Evolutionary conservation across 495 filamentous ascomycete species (phyloP), one percentile per base, ranked within the genome.

Genomic region (Penicillium desertorum): DNA sequence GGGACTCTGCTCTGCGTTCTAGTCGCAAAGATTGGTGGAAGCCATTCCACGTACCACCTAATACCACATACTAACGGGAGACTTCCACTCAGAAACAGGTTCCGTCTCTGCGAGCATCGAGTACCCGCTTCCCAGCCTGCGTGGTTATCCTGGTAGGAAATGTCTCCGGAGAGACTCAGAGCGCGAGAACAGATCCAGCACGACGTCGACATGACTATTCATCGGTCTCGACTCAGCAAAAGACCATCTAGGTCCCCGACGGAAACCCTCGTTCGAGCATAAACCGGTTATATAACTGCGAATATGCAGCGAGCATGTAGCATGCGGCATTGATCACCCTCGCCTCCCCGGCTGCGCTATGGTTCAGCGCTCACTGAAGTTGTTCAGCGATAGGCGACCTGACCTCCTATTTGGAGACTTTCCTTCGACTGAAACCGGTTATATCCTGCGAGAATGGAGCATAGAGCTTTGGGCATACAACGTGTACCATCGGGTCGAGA

Each of bases 181-280:
- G 4, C 11, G 7, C 14, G 36, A 17, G 7, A 39, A 39, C 36
- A 6, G 36, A n/a, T 39, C n/a, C 36, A 39, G 36, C 36, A 25
- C 27, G 12, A 19, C 14, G 16, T 42, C 4, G 16, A 39, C n/a
- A 5, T 5, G 17, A 6, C 12, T 19, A 7, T 29, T 41, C 23
- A 51, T 41, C 34, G n/a, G 23, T 30, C 36, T 52, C 36, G 50
- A 29, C 20, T 51, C 48, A 32, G 5, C 11, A 9, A 52, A 8
- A 42, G 23, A 52, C 50, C 36, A 20, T 41, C n/a, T 20, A 34
- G 46, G 19, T 17, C 4, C 46, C 30, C 4, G 27, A 23, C 22
- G 19, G n/a, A 49, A 6, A 36, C 9, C 1, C 5, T 53, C 39
- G 2, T 11, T 53, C 39, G 2, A 37, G 39, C 42, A 46, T n/a